Evolutionary conservation across 495 filamentous ascomycete species (phyloP).

Genomic region (Penicillium malachiteum): DNA sequence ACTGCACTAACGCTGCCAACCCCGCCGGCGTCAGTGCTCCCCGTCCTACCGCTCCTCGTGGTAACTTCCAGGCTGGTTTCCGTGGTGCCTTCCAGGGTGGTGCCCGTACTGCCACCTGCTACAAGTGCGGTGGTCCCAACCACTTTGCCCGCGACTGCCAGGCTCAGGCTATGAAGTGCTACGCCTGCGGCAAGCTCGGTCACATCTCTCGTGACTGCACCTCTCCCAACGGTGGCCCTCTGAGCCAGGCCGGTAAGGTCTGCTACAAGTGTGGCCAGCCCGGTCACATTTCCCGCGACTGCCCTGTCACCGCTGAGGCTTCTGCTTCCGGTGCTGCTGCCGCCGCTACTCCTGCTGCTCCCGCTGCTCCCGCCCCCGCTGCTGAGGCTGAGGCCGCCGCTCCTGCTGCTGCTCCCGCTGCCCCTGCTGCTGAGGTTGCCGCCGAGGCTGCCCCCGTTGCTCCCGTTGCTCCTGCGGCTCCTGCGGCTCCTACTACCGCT

Average conservation of each 20-base stretch:
- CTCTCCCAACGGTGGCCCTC: conserved; percentile 90
- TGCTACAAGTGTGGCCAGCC: conserved; percentile 97
- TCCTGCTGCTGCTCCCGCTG: conserved; percentile 39
- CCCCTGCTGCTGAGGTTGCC: conserved; percentile 33
- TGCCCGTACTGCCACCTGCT: conserved; percentile 88
- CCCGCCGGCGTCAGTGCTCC: conserved; percentile 54
- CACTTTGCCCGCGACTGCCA: conserved; percentile 99
- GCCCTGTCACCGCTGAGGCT: conserved; percentile 63
- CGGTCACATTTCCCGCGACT: conserved; percentile 95
- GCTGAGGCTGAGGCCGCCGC: conserved; percentile 50
- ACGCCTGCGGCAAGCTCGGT: conserved; percentile 97
- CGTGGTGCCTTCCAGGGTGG: conserved; percentile 70
- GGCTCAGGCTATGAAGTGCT: conserved; percentile 99
- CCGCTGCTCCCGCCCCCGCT: conserved; percentile 28
- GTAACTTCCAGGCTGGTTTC: conserved; percentile 23
- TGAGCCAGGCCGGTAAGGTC: conserved; percentile 94
- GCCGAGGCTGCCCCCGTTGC: conserved; percentile 37
- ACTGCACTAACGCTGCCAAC: conserved; percentile 74
- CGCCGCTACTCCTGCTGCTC: conserved; percentile 34
- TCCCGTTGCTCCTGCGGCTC: conserved; percentile 28
- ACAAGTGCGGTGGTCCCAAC: conserved; percentile 99
- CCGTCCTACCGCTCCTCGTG: conserved; percentile 59
- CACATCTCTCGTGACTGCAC: conserved; percentile 98
- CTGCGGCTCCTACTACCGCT: conserved; percentile 52
- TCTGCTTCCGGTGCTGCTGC: conserved; percentile 23